Conservation (phyloP, 2,329 filamentous ascomycete species). For the Didymella segeticola region DNA sequence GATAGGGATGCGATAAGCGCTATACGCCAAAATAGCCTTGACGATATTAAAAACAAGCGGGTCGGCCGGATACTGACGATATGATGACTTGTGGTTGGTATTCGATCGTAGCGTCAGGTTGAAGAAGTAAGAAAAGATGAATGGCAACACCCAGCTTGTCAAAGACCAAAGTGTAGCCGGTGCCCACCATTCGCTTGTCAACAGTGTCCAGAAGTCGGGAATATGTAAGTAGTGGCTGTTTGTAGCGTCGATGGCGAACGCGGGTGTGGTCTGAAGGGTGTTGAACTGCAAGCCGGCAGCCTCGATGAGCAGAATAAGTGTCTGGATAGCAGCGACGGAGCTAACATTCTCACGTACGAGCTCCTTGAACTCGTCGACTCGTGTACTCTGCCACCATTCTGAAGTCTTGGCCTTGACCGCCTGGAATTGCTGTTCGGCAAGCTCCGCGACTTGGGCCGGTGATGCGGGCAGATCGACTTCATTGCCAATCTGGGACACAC, state of each 20-base stretch:
- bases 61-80: conserved; percentile 71
- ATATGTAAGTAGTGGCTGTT: conserved; percentile 69
- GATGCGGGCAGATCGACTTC: conserved; percentile 70
- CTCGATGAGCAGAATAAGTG: conserved; percentile 64
- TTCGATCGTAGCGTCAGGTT: conserved; percentile 73
- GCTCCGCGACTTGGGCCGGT: conserved; percentile 63
- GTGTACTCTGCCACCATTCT: conserved; percentile 69
- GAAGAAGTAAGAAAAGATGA: conserved; percentile 83
- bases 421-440: conserved; percentile 75
- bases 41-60: conserved; percentile 88
- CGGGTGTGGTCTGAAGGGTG: conserved; percentile 73
- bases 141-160: conserved; percentile 74
- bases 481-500: conserved; percentile 66
- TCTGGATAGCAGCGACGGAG: conserved; percentile 63
- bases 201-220: conserved; percentile 80
- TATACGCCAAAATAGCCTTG: conserved; percentile 81
- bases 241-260: conserved; percentile 66
- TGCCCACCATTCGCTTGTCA: conserved; percentile 83
- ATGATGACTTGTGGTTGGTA: conserved; percentile 51
- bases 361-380: conserved; percentile 70
- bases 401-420: conserved; percentile 70
- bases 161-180: conserved; percentile 77
- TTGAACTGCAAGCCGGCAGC: conserved; percentile 71
- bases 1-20: conserved; percentile 68
- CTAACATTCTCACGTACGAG: conserved; percentile 73